Base-by-base conservation (phyloP, 257 asterid species). In the Cordia subcordata region DNA sequence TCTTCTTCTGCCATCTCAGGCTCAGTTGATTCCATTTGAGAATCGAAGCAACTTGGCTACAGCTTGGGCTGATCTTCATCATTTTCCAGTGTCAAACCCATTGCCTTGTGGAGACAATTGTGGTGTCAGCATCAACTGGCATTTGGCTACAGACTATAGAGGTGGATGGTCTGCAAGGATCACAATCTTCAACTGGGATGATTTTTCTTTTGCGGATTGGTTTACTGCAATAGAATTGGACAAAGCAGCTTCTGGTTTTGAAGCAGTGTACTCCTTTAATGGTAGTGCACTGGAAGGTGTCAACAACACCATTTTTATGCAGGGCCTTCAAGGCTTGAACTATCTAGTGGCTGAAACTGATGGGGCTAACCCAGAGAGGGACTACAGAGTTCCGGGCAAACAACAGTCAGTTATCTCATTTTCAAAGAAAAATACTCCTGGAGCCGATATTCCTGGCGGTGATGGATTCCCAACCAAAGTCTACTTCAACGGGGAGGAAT, bases 391-490 rank as follows among this genome's bases (percentile, higher is more conserved):
- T 0, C 99, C 99, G 0, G 99, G 99, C 10, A 93, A 86, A 75
- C 96, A 93, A 53, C 99, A 93, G 75, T 84, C 99, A 0, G 96
- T 93, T 8, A 79, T 93, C 71, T 93, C 99, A 2, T 93, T 93
- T 76, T 82, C 80, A 5, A 93, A 93, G 84, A 89, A 72, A 81
- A 56, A 76, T 61, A 81, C 81, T 0, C 97, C 95, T 0, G 91
- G 84, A 0, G 71, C 83, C 13, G 58, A 86, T 20, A 50, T 93
- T 22, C 65, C 95, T 0, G 76, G 51, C 4, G 97, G 99, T 11
- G 97, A 90, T 52, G 99, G 99, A 5, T 92, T 88, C 57, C 99
- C 99, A 0, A 47, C 89, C 1, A 92, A 81, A 66, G 87, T 92
- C 13, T 88, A 63, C 88, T 92, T 92, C 82, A 92, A 92, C 5